Percentiles rank a stretch among this genome's conserved stretches.
Evolutionary conservation across 179 eudicot genomes (phyloP).

Genomic region (Pouteria campechiana): DNA sequence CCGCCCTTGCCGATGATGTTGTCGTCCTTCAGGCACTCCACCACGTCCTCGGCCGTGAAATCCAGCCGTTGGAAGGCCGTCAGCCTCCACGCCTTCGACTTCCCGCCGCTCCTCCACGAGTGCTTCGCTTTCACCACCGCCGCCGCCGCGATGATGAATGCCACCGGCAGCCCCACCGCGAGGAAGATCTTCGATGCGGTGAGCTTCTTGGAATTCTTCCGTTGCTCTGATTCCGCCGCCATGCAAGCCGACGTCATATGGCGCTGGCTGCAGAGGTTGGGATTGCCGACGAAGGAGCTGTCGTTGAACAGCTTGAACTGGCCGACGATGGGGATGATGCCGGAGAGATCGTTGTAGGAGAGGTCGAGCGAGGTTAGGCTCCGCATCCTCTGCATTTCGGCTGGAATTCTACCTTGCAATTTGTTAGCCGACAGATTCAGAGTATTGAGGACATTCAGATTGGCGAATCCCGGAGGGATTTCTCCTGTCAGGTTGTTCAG

Average conservation of each 20-base stretch:
- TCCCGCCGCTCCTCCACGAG: slow-evolving; percentile 27
- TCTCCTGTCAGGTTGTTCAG: slow-evolving; percentile 37
- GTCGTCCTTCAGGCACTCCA: slow-evolving; percentile 66
- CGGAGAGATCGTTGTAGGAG: slow-evolving; percentile 57
- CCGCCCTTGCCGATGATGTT: slow-evolving; percentile 90
- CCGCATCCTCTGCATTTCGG: slow-evolving; percentile 25
- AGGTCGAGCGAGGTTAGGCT: slow-evolving; percentile 54
- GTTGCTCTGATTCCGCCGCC: slow-evolving; percentile 1
- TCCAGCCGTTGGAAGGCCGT: slow-evolving; percentile 70
- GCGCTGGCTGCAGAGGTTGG: slow-evolving; percentile 40
- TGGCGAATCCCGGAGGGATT: slow-evolving; percentile 36
- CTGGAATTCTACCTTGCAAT: slow-evolving; percentile 52
- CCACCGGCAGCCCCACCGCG: slow-evolving; percentile 8
- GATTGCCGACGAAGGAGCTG: slow-evolving; percentile 49
- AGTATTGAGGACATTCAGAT: slow-evolving; percentile 19
- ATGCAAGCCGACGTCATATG: slow-evolving; percentile 23
- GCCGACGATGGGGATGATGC: slow-evolving; percentile 38
- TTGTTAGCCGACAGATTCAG: slow-evolving; percentile 51
- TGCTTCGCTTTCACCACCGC: slow-evolving; percentile 17
- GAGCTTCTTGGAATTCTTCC: slow-evolving; percentile 8
- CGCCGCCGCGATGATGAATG: slow-evolving; percentile 16
- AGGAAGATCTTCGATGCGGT: slow-evolving; percentile 26
- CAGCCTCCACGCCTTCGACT: slow-evolving; percentile 60
- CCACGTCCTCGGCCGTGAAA: slow-evolving; percentile 58
- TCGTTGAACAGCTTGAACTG: slow-evolving; percentile 39